Conservation (phyloP, 2,329 filamentous ascomycete genomes). For the Verticillium isaacii region DNA sequence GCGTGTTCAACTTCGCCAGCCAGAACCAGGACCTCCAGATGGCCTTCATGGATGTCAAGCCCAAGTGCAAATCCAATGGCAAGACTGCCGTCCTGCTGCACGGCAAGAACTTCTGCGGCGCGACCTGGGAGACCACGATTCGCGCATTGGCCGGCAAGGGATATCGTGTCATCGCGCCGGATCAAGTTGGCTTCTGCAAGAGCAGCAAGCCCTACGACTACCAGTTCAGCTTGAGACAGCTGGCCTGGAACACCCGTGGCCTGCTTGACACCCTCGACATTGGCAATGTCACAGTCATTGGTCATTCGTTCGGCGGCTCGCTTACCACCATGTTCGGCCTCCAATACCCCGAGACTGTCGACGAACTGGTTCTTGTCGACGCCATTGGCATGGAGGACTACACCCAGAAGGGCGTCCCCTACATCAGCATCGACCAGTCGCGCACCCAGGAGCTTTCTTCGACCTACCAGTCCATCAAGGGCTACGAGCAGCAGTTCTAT, state of each 20-base stretch:
- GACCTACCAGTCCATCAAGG: constrained; percentile 37
- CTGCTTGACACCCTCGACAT: constrained; percentile 39
- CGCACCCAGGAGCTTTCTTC: constrained; percentile 31
- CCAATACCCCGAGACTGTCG: constrained; percentile 39
- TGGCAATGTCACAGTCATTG: constrained; percentile 77
- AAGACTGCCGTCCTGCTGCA: constrained; percentile 43
- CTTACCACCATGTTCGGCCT: constrained; percentile 54
- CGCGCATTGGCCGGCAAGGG: constrained; percentile 32
- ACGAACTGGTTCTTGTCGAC: constrained; percentile 42
- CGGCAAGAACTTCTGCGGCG: constrained; percentile 52
- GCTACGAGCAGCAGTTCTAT: constrained; percentile 44
- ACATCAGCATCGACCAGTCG: constrained; percentile 34
- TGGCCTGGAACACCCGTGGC: constrained; percentile 43
- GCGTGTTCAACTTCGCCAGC: constrained; percentile 41
- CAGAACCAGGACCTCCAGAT: constrained; percentile 45
- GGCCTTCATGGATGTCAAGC: constrained; percentile 49
- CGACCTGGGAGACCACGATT: constrained; percentile 46
- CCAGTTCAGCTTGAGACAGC: constrained; percentile 47
- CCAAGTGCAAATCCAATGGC: constrained; percentile 19
- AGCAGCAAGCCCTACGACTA: constrained; percentile 45
- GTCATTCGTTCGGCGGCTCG: constrained; percentile 87
- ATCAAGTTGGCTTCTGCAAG: constrained; percentile 55
- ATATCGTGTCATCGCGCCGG: constrained; percentile 48
- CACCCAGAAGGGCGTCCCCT: constrained; percentile 42
- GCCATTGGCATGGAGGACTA: constrained; percentile 51